Evolutionary conservation across 768 basidiomycete species (phyloP).

Genomic region (Boletus speciosus): DNA sequence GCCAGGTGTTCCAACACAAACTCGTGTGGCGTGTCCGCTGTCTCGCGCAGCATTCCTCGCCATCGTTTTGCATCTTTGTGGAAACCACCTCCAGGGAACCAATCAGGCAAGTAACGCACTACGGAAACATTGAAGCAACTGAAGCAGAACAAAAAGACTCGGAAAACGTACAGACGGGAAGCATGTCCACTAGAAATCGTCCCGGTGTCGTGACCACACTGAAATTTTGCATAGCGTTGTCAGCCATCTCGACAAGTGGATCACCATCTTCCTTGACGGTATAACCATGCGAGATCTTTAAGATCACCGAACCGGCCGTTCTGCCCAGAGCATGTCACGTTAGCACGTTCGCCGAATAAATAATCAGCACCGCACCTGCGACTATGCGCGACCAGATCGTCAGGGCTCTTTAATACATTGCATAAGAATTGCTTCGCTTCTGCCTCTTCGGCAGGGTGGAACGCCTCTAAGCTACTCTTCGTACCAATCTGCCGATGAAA

Average conservation of each 20-base stretch:
- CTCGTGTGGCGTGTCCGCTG: neutral
- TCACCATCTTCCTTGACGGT: conserved; percentile 30
- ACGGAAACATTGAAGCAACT: neutral
- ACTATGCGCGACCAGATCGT: conserved; percentile 2
- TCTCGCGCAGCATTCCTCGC: conserved; percentile 1
- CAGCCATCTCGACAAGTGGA: conserved; percentile 29
- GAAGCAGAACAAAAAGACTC: neutral
- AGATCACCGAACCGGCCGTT: conserved; percentile 32
- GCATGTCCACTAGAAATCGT: conserved; percentile 6
- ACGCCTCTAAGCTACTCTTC: conserved; percentile 2
- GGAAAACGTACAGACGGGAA: conserved; percentile 8
- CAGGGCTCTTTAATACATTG: conserved; percentile 1
- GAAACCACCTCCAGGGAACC: conserved; percentile 23
- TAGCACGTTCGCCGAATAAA: neutral
- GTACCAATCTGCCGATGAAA: conserved; percentile 7
- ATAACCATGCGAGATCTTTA: conserved; percentile 36
- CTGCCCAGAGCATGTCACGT: conserved; percentile 18
- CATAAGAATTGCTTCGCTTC: conserved; percentile 4
- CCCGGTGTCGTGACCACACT: conserved; percentile 2
- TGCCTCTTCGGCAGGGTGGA: conserved; percentile 1
- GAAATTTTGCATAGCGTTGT: conserved; percentile 21
- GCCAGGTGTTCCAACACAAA: conserved; percentile 15
- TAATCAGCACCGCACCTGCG: neutral
- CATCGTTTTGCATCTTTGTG: conserved; percentile 8
- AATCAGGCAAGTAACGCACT: conserved; percentile 20